Evolutionary conservation across 2,329 filamentous ascomycete genomes (phyloP), one percentile per base, ranked within the genome.

Genomic region (Remersonia thermophila): DNA sequence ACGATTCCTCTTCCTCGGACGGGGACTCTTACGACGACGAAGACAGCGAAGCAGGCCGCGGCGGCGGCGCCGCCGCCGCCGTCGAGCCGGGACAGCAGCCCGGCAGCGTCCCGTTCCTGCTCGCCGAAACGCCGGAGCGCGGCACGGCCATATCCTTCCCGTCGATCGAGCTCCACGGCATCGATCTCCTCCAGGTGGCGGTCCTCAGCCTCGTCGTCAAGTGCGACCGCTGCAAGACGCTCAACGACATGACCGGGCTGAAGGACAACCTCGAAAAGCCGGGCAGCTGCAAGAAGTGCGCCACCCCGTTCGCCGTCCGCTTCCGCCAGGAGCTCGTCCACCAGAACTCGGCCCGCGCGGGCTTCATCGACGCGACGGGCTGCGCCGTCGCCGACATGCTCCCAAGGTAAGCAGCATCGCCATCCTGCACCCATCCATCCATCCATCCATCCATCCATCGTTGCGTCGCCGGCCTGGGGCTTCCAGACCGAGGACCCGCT

Each of bases 121-220:
- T 56, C 6, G 54, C 59, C 3, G 58, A 60, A 17, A 61, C 62
- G 1, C 55, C 64, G 2, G 81, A 85, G 50, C 66, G 69, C 36
- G 83, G 83, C 16, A 80, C 83, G n/a, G 73, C 82, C 36, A 65
- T 93, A 7, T 84, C 79, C 0, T 85, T 91, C 48, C 84, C 85
- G 0, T 76, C 71, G 17, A 62, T 91, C 39, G 82, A 89, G 49
- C 69, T 93, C 2, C 71, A 84, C 51, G 73, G 79, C 27, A 79
- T 91, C 41, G 83, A 91, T 51, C 59, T 91, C 2, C 64, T 93
- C 7, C 76, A 87, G 47, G 58, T 89, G 1, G 63, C 69, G 0
- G 65, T 71, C 16, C 61, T 91, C 23, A 77, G 72, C 39, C 63
- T 91, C 43, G 80, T 71, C 3, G 65, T 85, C 43, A 87, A 86